Base-by-base conservation (phyloP, 139 green algal genomes). In the Micractinium conductrix region DNA sequence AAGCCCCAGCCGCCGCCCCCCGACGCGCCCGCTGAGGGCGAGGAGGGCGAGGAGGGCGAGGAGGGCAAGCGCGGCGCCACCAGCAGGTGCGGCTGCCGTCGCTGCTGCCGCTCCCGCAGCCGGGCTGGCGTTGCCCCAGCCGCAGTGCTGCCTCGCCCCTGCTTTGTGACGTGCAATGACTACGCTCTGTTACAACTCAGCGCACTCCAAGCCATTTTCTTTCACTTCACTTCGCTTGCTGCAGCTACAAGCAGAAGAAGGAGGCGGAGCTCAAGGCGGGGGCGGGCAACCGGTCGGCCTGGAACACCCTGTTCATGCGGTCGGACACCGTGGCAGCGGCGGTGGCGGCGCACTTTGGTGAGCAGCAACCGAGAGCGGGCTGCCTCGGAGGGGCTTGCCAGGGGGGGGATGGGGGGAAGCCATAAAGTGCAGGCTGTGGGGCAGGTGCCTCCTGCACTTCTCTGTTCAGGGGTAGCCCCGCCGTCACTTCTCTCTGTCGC, bases 221-320 rank as follows among this genome's bases (percentile, higher is more conserved):
- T n/a, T n/a, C n/a, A n/a, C n/a, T n/a, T n/a, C n/a, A n/a, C n/a
- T n/a, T n/a, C n/a, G n/a, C n/a, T n/a, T n/a, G n/a, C n/a, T n/a
- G n/a, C n/a, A 87, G 73, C 24, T 95, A 91, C 90, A 96, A 97
- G 83, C 80, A 78, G 6, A 42, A 94, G 68, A 90, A 89, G 43
- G 96, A 97, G 67, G 92, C 87, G 26, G 65, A 93, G 87, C 79
- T 92, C n/a, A 98, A 96, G 79, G 91, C 84, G 2, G 89, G 96
- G 35, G 93, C 93, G 17, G 91, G 83, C 33, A 95, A 97, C 86
- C 91, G 90, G 21, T 88, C 89, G 2, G 92, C 97, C 1, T 99
- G 97, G 97, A 99, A 97, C 91, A 94, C 92, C 7, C 90, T 99
- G n/a, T 99, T 99, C 92, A 98, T 99, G 93, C 90, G 97, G 21